Evolutionary conservation across 1,284 basidiomycete genomes (phyloP), one percentile per base, ranked within the genome.

Genomic region (Butyriboletus appendiculatus): DNA sequence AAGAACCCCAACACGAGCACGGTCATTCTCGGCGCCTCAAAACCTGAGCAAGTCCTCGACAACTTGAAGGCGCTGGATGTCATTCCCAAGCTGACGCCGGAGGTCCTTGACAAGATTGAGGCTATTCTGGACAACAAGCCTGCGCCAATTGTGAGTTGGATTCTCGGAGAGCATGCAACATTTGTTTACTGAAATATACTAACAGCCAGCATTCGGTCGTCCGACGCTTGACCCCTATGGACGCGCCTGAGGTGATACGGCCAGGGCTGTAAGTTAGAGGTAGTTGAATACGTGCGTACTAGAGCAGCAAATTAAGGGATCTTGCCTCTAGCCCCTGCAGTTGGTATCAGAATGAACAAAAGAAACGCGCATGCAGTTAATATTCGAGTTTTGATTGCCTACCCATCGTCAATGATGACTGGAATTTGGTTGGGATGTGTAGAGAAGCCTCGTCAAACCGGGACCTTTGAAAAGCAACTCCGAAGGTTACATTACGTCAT

Each of bases 1-100:
- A 78, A 75, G 59, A 86, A 90, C 68, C 80, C 82, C n/a, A 85
- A 88, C 70, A 88, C 82, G 8, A 76, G 76, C 28, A 84, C 80
- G 18, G 82, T 89, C 62, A 88, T 90, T 59, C 76, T 92, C 48
- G 88, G 90, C 46, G 81, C 80, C 1, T 77, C 79, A 18, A 81
- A 75, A 45, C 72, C 76, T 3, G 70, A 78, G 49, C 80, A 81
- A 52, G 71, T 89, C 45, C 60, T 76, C 38, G 82, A 88, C 57
- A 90, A 88, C 72, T 71, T 90, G 59, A 81, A 83, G 65, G 85
- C 86, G 4, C 71, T 88, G 46, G 79, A 85, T 12, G 71, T 86
- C 46, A 68, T 85, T 53, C 79, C 81, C 38, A 85, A 83, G 67
- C 65, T 88, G 35, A 84, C 80, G 0, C 72, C 76, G 8, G 82